Conservation (phyloP, 768 basidiomycete genomes). For the Leccinum fibrillosum region DNA sequence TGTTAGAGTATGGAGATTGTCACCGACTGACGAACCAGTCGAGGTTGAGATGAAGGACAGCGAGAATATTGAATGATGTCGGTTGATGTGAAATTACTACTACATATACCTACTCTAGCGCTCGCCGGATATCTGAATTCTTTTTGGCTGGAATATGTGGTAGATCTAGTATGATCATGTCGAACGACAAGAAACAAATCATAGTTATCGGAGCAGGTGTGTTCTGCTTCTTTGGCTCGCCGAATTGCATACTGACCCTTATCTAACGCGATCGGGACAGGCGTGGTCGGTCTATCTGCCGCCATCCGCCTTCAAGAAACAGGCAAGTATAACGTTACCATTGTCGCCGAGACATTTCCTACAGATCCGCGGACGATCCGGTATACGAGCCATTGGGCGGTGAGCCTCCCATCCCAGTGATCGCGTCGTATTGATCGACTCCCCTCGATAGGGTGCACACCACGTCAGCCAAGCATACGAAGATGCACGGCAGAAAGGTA, state of each 20-base stretch:
- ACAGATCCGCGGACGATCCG: constrained; percentile 69
- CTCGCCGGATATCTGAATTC: not conserved
- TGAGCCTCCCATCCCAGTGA: constrained; percentile 31
- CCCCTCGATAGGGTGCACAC: constrained; percentile 64
- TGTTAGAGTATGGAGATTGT: constrained; percentile 73
- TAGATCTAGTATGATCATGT: constrained; percentile 10
- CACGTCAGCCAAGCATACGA: constrained; percentile 60
- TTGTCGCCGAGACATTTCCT: constrained; percentile 71
- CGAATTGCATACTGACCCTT: not conserved
- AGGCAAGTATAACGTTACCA: constrained; percentile 58
- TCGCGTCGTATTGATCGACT: not conserved
- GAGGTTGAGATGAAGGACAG: not conserved
- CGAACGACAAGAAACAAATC: constrained; percentile 23
- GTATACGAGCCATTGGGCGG: constrained; percentile 84
- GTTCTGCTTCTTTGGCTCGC: constrained; percentile 3
- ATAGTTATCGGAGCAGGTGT: constrained; percentile 42
- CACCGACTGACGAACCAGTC: not conserved
- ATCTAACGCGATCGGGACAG: constrained; percentile 33
- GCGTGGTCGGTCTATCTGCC: constrained; percentile 76
- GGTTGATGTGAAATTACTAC: not conserved
- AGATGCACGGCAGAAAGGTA: constrained; percentile 55
- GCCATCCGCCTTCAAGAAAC: constrained; percentile 67
- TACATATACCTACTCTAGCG: not conserved
- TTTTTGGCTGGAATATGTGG: not conserved
- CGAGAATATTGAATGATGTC: not conserved